Evolutionary conservation across 2,329 filamentous ascomycete species (phyloP).

Genomic region (Aspergillus brunneoviolaceus): DNA sequence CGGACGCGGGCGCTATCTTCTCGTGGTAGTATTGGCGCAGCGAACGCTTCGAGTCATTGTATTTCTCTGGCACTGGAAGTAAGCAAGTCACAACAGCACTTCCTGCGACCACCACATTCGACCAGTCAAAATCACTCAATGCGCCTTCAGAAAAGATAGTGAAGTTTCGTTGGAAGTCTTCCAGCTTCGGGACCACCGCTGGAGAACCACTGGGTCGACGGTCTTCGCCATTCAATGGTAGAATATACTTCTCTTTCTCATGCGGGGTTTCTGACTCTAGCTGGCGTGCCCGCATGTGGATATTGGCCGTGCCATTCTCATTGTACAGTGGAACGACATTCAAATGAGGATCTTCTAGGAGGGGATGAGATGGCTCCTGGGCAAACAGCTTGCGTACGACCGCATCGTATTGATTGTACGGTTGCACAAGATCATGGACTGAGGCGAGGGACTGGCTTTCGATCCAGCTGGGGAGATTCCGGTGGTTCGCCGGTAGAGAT

Average conservation of each 20-base stretch:
- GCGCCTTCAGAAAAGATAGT: slow-evolving; percentile 78
- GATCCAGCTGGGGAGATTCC: slow-evolving; percentile 29
- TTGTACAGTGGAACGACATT: slow-evolving; percentile 39
- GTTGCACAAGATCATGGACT: slow-evolving; percentile 31
- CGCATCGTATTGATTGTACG: slow-evolving; percentile 40
- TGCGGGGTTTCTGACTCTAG: slow-evolving; percentile 29
- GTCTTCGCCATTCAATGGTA: slow-evolving; percentile 46
- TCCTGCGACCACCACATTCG: slow-evolving; percentile 76
- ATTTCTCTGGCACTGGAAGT: slow-evolving; percentile 65
- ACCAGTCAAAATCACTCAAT: slow-evolving; percentile 74
- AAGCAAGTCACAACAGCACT: slow-evolving; percentile 78
- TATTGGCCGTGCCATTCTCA: slow-evolving; percentile 21
- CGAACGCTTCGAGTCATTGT: slow-evolving; percentile 61
- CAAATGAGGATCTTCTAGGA: slow-evolving; percentile 29
- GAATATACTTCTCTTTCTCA: slow-evolving; percentile 35
- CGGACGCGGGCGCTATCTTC: slow-evolving; percentile 75
- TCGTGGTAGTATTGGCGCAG: slow-evolving; percentile 75
- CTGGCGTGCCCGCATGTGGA: slow-evolving; percentile 35
- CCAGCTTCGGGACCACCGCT: slow-evolving; percentile 66
- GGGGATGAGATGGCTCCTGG: slow-evolving; percentile 36
- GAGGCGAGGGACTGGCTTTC: slow-evolving; percentile 23
- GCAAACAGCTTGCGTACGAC: slow-evolving; percentile 40
- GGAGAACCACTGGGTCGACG: slow-evolving; percentile 63
- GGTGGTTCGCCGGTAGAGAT: slow-evolving; percentile 29
- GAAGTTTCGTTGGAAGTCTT: slow-evolving; percentile 77